Evolutionary conservation across 1,139 yeast species (phyloP).

Genomic region (Zygoascus hellenicus): DNA sequence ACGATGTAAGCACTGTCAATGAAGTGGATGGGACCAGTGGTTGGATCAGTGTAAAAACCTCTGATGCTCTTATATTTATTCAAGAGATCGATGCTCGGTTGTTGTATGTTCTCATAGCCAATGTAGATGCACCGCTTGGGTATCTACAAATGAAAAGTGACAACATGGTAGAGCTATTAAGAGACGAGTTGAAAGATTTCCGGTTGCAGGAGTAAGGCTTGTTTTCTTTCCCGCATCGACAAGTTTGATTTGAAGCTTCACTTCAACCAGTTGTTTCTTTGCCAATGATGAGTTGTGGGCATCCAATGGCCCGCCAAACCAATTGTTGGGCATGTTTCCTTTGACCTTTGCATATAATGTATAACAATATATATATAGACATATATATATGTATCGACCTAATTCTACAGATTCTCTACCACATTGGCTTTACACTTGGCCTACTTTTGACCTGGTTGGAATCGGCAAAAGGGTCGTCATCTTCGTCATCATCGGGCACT

Average conservation of each 20-base stretch:
- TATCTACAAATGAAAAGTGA: conserved; percentile 21
- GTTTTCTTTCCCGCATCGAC: too few relatives aligned
- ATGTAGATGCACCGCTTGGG: conserved; percentile 27
- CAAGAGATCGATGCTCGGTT: conserved; percentile 20
- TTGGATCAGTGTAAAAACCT: conserved; percentile 26
- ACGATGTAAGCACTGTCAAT: conserved; percentile 17
- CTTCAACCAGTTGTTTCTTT: too few relatives aligned
- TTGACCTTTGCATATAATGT: background rate
- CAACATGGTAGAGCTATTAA: conserved; percentile 25
- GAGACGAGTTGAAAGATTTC: conserved; percentile 22
- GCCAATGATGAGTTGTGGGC: too few relatives aligned
- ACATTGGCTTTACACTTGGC: conserved; percentile 8
- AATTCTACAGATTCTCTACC: background rate
- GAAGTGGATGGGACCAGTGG: conserved; percentile 9
- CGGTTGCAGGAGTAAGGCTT: conserved; percentile 2
- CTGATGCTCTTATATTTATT: conserved; percentile 26
- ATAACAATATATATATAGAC: background rate
- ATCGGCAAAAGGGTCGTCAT: conserved; percentile 69
- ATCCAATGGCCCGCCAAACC: too few relatives aligned
- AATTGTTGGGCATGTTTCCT: too few relatives aligned
- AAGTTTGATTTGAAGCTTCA: too few relatives aligned
- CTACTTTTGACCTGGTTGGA: conserved; percentile 34
- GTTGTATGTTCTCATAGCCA: conserved; percentile 26
- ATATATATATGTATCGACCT: too few relatives aligned
- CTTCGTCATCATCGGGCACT: conserved; percentile 25